Evolutionary conservation across 495 filamentous ascomycete species (phyloP).

Genomic region (Aspergillus sparsus): DNA sequence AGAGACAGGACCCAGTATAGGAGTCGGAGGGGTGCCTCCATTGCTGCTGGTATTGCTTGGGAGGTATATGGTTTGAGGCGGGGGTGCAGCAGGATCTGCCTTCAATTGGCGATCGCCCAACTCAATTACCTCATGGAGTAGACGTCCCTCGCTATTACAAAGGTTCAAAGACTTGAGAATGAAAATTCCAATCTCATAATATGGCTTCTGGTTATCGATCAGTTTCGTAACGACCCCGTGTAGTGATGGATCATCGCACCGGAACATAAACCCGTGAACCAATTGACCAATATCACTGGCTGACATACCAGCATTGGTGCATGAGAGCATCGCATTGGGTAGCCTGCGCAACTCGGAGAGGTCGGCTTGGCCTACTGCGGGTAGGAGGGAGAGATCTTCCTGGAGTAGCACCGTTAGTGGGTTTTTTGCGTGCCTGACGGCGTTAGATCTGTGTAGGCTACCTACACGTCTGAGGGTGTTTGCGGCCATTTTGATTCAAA

Average conservation of each 20-base stretch:
- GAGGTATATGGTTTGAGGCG: background rate
- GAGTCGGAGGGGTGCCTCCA: too few species aligned
- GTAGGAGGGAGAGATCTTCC: too few species aligned
- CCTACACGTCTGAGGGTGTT: too few species aligned
- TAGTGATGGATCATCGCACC: slow-evolving; percentile 4
- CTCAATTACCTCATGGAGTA: background rate
- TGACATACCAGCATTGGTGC: background rate
- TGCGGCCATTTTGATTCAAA: too few species aligned
- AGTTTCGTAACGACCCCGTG: background rate
- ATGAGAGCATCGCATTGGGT: background rate
- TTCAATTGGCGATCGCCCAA: background rate
- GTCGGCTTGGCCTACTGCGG: background rate
- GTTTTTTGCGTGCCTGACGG: too few species aligned
- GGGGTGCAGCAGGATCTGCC: background rate
- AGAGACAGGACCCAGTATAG: background rate
- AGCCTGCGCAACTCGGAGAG: background rate
- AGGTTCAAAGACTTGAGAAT: slow-evolving; percentile 8
- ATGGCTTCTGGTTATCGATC: background rate
- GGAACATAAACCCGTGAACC: slow-evolving; percentile 5
- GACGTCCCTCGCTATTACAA: background rate
- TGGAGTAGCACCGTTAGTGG: too few species aligned
- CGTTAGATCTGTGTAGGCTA: too few species aligned
- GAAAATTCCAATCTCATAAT: slow-evolving; percentile 5
- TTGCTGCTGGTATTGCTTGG: too few species aligned
- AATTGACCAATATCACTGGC: slow-evolving; percentile 13